Evolutionary conservation across 2,329 filamentous ascomycete genomes (phyloP), one percentile per base, ranked within the genome.

Genomic region (Alternaria metachromatica): DNA sequence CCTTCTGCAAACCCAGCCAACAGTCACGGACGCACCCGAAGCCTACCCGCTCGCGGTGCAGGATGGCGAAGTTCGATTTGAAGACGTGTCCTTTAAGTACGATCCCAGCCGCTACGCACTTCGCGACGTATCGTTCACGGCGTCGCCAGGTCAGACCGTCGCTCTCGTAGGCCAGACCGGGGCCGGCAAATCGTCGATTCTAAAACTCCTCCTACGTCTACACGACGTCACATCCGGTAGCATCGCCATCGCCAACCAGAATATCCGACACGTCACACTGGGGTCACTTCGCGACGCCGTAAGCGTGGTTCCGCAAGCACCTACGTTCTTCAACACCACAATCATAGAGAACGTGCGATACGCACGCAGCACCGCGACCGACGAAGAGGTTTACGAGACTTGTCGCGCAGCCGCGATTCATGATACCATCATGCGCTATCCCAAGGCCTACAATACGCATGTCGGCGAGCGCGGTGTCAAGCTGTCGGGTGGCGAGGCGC

Each of bases 321-420:
- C 87, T 0, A 79, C 83, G 0, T 79, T 91, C 11, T 90, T 91
- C 79, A 88, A 90, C 70, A 82, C 84, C 13, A 86, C 87, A 0
- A 84, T 91, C 43, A 82, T 88, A 73, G 85, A 89, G 23, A 91
- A 90, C 70, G 78, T 91, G 25, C 83, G 84, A 4, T 90, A 90
- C 74, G 87, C 86, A 3, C 83, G 84, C 8, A 82, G 85, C 2
- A 80, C 82, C 12, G 87, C 88, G 2, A 87, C 84, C 0, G 84
- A 88, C 46, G 83, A 84, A 13, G 85, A 90, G 44, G 82, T 89
- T 33, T 79, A 84, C 51, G 83, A 83, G 43, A 89, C 87, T 1
- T 90, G 88, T 73, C 83, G 82, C 60, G 83, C 84, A 0, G 88
- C 88, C 3, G 82, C 84, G 1, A 86, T 91, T 18, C 88, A 91